Conservation (phyloP, 257 asterid genomes). For the Linaria vulgaris region DNA sequence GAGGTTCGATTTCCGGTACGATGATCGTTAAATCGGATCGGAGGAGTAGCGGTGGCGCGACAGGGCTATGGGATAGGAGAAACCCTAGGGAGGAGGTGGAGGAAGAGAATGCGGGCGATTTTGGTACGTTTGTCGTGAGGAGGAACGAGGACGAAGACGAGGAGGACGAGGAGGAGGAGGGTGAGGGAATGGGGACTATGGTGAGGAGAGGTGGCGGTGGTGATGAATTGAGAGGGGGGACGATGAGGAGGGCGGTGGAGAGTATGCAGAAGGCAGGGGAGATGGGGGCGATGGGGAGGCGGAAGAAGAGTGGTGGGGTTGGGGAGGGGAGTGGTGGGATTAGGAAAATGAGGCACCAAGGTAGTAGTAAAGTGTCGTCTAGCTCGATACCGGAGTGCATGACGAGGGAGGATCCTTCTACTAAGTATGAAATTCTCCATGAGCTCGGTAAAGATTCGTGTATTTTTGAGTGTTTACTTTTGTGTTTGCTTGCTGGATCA, state of each 20-base stretch:
- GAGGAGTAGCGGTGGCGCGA: slow-evolving; percentile 34
- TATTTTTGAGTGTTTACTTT: slow-evolving; percentile 12
- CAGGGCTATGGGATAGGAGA: slow-evolving; percentile 42
- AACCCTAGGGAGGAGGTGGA: slow-evolving; percentile 51
- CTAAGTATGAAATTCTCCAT: slow-evolving; percentile 89
- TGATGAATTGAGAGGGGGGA: slow-evolving; percentile 52
- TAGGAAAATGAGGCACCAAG: slow-evolving; percentile 44
- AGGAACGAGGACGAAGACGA: slow-evolving; percentile 39
- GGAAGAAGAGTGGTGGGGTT: slow-evolving; percentile 44
- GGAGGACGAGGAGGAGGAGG: slow-evolving; percentile 52
- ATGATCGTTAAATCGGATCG: slow-evolving; percentile 69
- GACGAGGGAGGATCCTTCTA: slow-evolving; percentile 82
- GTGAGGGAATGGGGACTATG: slow-evolving; percentile 64
- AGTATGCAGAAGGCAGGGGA: slow-evolving; percentile 93
- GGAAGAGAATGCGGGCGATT: slow-evolving; percentile 50
- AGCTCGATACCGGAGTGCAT: slow-evolving; percentile 86
- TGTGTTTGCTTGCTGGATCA: slow-evolving; percentile 14
- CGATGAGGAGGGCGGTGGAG: slow-evolving; percentile 91
- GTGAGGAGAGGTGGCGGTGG: slow-evolving; percentile 56
- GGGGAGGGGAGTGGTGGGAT: slow-evolving; percentile 33
- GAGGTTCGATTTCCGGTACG: slow-evolving; percentile 65
- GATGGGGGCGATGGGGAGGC: slow-evolving; percentile 47
- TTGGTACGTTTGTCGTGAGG: slow-evolving; percentile 86
- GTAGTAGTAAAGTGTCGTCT: slow-evolving; percentile 68
- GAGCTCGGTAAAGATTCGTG: slow-evolving; percentile 72